Evolutionary conservation across 2,329 filamentous ascomycete species (phyloP).

Genomic region (Fusarium lyarnte): DNA sequence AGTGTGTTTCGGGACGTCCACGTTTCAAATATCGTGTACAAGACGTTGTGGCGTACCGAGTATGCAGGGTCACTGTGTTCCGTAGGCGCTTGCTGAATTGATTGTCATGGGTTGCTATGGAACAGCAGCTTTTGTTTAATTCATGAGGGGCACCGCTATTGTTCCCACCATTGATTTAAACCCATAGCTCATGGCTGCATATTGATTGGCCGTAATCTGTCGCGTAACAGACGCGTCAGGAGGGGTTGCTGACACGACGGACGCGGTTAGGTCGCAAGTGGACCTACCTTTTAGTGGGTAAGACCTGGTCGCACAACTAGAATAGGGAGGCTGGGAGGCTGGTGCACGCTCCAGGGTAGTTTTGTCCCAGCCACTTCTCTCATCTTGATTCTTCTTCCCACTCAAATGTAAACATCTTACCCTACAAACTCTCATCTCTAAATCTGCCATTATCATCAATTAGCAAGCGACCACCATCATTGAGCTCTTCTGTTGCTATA

Average conservation of each 20-base stretch:
- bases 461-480: constrained; percentile 36
- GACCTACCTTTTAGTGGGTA: constrained; percentile 32
- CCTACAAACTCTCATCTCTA: constrained; percentile 39
- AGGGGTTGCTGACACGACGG: constrained; percentile 36
- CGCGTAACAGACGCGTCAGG: constrained; percentile 47
- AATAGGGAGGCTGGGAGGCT: constrained; percentile 41
- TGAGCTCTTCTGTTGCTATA: constrained; percentile 22
- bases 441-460: constrained; percentile 40
- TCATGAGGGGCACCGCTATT: constrained; percentile 35
- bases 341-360: constrained; percentile 41
- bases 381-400: constrained; percentile 33
- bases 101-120: constrained; percentile 23
- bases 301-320: constrained; percentile 18
- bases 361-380: constrained; percentile 43
- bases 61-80: constrained; percentile 18
- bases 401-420: constrained; percentile 38
- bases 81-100: constrained; percentile 29
- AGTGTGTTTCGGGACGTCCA: constrained; percentile 16
- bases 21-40: constrained; percentile 11
- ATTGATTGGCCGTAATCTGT: constrained; percentile 39
- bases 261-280: constrained; percentile 21
- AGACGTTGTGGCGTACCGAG: constrained; percentile 6
- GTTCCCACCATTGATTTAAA: constrained; percentile 26
- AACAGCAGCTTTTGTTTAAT: constrained; percentile 25
- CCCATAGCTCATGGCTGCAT: constrained; percentile 1